phyloP scores from a whole-genome alignment of 2,329 filamentous ascomycete genomes.

The Ambrosiella cleistominuta region DNA sequence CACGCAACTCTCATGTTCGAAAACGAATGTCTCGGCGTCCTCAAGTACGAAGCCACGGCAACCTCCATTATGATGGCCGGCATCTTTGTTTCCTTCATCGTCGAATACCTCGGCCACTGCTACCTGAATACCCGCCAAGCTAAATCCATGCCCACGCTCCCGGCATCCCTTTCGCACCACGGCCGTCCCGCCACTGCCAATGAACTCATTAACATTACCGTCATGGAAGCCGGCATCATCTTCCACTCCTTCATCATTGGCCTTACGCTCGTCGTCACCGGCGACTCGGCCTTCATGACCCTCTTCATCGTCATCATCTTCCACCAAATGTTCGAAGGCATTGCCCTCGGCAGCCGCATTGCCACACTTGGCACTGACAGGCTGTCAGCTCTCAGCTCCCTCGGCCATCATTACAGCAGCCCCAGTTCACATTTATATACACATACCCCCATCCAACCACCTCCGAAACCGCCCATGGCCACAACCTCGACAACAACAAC shows the following conservation, averaged over 20 bases:
- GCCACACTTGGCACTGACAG: conserved; percentile 32
- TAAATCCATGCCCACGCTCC: conserved; percentile 15
- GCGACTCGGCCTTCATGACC: conserved; percentile 36
- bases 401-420: conserved; percentile 15
- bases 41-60: conserved; percentile 51
- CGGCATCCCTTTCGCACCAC: conserved; percentile 16
- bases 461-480: not conserved
- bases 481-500: conserved; percentile 10
- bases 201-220: conserved; percentile 42
- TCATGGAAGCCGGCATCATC: conserved; percentile 56
- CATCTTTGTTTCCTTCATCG: conserved; percentile 51
- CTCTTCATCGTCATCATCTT: conserved; percentile 55
- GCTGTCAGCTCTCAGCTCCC: conserved; percentile 13
- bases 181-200: conserved; percentile 18
- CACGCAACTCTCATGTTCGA: conserved; percentile 57
- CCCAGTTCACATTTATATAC: too few relatives aligned
- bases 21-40: conserved; percentile 48
- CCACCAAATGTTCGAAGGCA: conserved; percentile 63
- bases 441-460: not conserved
- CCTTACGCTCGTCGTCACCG: conserved; percentile 43
- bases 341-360: conserved; percentile 50
- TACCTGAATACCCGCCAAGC: conserved; percentile 25
- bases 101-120: conserved; percentile 50
- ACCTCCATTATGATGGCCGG: conserved; percentile 59
- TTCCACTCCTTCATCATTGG: conserved; percentile 56